phyloP scores from a whole-genome alignment of 1,284 basidiomycete genomes.

The Naganishia cerealis region DNA sequence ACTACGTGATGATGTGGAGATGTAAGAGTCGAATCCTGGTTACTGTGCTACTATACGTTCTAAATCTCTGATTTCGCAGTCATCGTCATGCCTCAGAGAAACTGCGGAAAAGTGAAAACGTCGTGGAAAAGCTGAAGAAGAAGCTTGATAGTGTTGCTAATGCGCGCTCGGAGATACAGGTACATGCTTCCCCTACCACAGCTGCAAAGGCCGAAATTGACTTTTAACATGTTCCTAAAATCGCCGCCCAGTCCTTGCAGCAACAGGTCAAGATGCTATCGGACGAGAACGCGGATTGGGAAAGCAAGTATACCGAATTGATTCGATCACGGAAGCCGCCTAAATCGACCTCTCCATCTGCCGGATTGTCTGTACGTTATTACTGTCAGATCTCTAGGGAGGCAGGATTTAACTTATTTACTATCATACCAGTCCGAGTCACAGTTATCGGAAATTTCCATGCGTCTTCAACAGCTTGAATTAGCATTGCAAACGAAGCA shows the following conservation, averaged over 20 bases:
- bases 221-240: background rate
- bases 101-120: slow-evolving; percentile 89
- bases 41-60: background rate
- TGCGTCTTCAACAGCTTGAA: slow-evolving; percentile 5
- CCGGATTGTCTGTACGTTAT: background rate
- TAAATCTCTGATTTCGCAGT: slow-evolving; percentile 54
- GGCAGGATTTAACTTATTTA: background rate
- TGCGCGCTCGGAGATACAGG: slow-evolving; percentile 80
- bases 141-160: slow-evolving; percentile 93
- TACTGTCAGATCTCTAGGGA: background rate
- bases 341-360: background rate
- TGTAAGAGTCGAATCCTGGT: slow-evolving; percentile 60
- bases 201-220: slow-evolving; percentile 81
- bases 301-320: slow-evolving; percentile 17
- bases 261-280: slow-evolving; percentile 63
- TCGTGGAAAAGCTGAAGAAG: slow-evolving; percentile 98
- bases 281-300: slow-evolving; percentile 19
- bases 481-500: slow-evolving; percentile 62
- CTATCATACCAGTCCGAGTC: background rate
- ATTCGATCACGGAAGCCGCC: background rate
- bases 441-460: background rate
- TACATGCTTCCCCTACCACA: slow-evolving; percentile 59
- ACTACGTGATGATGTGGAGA: slow-evolving; percentile 90
- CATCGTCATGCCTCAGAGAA: slow-evolving; percentile 86
- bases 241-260: slow-evolving; percentile 72